Evolutionary conservation across 129 eudicot species (phyloP), one percentile per base, ranked within the genome.

Genomic region (Escallonia herrerae): DNA sequence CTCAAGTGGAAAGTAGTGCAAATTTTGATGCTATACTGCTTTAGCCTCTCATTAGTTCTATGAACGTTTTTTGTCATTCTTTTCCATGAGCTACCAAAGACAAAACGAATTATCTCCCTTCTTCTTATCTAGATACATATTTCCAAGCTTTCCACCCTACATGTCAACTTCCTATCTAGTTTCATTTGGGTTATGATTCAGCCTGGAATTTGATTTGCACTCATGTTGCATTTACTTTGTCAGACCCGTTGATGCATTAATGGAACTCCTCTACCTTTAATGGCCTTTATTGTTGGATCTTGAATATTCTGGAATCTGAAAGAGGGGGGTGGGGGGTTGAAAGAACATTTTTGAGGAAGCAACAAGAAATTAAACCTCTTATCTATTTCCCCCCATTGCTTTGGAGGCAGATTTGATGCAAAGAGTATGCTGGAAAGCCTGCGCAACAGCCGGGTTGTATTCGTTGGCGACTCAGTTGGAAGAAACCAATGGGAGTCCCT

Each of bases 401-500:
- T 56, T 69, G 15, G 57, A 58, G 67, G 45, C 86, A 90, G 97
- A 77, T 90, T 90, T 66, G 78, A 86, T 81, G 90, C 95, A 57
- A 83, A 54, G 60, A 66, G 47, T 9, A 81, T 90, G 97, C 56
- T 90, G 70, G 90, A 90, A 63, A 86, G 74, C 64, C 68, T 90
- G 48, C 43, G 83, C 65, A 80, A 90, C 76, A 69, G 83, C 0
- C 80, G 95, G 63, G 8, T 90, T 61, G 97, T 70, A 37, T 90
- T 90, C 65, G 95, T 83, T n/a, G 97, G 97, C 15, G 97, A 90
- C 67, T 90, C 97, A 15, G 86, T 90, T 6, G 97, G 97, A 51
- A 81, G 97, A 81, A 90, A 90, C 70, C 97, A 90, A 66, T 90
- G 97, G 97, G 97, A 90, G 77, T 90, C 97, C 43, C 88, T 90